A percentile compares a stretch with the other conserved stretches of the same genome.
phyloP scores from a whole-genome alignment of 495 filamentous ascomycete species.

The Tuber brumale region DNA sequence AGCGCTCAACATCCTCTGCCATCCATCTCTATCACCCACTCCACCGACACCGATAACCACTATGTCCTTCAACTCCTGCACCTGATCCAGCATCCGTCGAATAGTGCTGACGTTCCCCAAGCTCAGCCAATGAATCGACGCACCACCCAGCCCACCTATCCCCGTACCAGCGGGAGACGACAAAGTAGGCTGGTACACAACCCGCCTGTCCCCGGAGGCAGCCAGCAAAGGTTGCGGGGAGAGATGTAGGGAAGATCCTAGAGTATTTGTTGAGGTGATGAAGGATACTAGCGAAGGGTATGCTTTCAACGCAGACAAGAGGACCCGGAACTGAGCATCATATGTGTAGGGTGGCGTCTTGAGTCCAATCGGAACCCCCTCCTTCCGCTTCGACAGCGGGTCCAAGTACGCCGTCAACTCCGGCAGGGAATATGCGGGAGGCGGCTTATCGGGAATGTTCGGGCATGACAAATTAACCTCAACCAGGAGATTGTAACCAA shows the following conservation, averaged over 20 bases:
- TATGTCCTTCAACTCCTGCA: conserved; percentile 46
- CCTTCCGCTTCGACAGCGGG: conserved; percentile 30
- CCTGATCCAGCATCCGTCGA: conserved; percentile 50
- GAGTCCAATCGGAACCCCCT: conserved; percentile 51
- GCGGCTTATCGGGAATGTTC: conserved; percentile 60
- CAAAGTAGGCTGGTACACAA: conserved; percentile 37
- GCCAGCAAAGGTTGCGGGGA: conserved; percentile 13
- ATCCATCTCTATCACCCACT: conserved; percentile 55
- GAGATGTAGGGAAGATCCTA: conserved; percentile 59
- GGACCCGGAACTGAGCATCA: conserved; percentile 51
- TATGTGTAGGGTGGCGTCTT: conserved; percentile 70
- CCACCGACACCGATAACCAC: conserved; percentile 62
- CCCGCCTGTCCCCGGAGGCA: conserved; percentile 9
- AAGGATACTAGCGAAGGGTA: conserved; percentile 48
- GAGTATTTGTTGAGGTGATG: conserved; percentile 65
- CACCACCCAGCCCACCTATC: conserved; percentile 61
- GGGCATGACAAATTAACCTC: conserved; percentile 71
- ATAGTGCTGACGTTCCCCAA: conserved; percentile 63
- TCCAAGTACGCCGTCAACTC: conserved; percentile 50
- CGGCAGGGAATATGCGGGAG: conserved; percentile 56
- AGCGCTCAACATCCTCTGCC: conserved; percentile 55
- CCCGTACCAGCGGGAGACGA: conserved; percentile 48
- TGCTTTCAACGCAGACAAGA: conserved; percentile 48
- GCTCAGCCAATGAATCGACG: conserved; percentile 63
- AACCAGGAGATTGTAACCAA: conserved; percentile 48